A percentile compares a stretch with the other conserved stretches of the same genome.
Evolutionary conservation across 2,329 filamentous ascomycete genomes (phyloP).

Genomic region (Seiridium unicorne): DNA sequence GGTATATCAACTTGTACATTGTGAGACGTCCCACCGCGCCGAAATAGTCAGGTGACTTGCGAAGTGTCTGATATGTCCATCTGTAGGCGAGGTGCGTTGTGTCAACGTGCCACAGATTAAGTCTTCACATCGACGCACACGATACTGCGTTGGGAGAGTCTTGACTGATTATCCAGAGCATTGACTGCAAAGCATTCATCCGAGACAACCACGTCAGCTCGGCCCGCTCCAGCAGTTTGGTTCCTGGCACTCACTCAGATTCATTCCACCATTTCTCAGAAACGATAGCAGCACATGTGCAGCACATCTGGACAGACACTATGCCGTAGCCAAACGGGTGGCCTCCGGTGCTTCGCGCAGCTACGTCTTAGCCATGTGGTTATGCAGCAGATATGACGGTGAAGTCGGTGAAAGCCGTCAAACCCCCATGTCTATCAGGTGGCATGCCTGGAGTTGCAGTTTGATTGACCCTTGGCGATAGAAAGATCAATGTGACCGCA

Average conservation of each 20-base stretch:
- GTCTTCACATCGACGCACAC: slow-evolving; percentile 18
- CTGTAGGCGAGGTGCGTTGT: slow-evolving; percentile 18
- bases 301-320: neutral
- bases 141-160: slow-evolving; percentile 1
- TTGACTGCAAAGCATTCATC: slow-evolving; percentile 18
- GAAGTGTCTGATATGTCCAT: slow-evolving; percentile 1
- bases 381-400: neutral
- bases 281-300: neutral
- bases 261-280: neutral
- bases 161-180: slow-evolving; percentile 12
- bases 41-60: neutral
- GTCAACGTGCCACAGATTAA: slow-evolving; percentile 21
- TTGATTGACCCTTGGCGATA: neutral
- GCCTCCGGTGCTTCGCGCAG: neutral
- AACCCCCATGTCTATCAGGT: neutral
- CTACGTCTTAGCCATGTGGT: neutral
- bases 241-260: too few relatives aligned
- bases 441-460: neutral
- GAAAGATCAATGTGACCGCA: neutral
- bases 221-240: slow-evolving; percentile 22
- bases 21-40: neutral
- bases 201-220: slow-evolving; percentile 25
- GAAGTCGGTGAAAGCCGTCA: neutral
- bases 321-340: too few relatives aligned
- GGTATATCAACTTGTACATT: neutral